These are phyloP conservation scores for Microsporum audouinii DNA, from an alignment of 2,329 filamentous ascomycete species.

Conservation along the genomic window DNA sequence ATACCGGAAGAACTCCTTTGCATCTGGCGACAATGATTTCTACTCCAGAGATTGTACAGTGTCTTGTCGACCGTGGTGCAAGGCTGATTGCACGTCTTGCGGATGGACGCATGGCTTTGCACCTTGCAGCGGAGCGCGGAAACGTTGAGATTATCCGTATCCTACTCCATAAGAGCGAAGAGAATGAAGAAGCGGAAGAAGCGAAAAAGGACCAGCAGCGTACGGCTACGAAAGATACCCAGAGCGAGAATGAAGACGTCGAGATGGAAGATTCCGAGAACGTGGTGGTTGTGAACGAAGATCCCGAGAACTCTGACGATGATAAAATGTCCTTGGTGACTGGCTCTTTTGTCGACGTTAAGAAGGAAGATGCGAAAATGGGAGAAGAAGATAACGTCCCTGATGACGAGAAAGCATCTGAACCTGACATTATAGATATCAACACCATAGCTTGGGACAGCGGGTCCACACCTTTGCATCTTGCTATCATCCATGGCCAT, in stretches of 20 bases:
- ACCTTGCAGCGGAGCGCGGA: conserved; percentile 64
- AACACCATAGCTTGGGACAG: conserved; percentile 69
- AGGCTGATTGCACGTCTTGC: conserved; percentile 62
- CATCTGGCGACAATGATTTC: conserved; percentile 63
- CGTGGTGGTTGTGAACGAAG: not conserved
- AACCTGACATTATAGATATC: conserved; percentile 66
- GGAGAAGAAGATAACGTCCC: conserved; percentile 19
- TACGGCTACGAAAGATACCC: not conserved
- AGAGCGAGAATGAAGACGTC: conserved; percentile 43
- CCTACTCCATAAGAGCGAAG: conserved; percentile 44
- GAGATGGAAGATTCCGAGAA: conserved; percentile 7
- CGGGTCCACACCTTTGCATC: conserved; percentile 61
- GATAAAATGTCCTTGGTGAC: conserved; percentile 20
- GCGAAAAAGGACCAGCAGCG: conserved; percentile 8
- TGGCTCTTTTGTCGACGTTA: conserved; percentile 50
- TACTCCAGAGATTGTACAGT: conserved; percentile 57
- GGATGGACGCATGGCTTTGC: conserved; percentile 72
- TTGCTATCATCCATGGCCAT: conserved; percentile 65
- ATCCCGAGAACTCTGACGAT: not conserved
- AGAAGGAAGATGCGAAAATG: conserved; percentile 22
- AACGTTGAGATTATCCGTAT: conserved; percentile 57
- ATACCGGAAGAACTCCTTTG: conserved; percentile 66
- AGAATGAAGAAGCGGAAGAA: conserved; percentile 45
- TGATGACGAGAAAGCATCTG: conserved; percentile 9
- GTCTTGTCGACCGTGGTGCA: conserved; percentile 59